Conservation (phyloP, 2,329 filamentous ascomycete species). For the Trichoderma hamatum region DNA sequence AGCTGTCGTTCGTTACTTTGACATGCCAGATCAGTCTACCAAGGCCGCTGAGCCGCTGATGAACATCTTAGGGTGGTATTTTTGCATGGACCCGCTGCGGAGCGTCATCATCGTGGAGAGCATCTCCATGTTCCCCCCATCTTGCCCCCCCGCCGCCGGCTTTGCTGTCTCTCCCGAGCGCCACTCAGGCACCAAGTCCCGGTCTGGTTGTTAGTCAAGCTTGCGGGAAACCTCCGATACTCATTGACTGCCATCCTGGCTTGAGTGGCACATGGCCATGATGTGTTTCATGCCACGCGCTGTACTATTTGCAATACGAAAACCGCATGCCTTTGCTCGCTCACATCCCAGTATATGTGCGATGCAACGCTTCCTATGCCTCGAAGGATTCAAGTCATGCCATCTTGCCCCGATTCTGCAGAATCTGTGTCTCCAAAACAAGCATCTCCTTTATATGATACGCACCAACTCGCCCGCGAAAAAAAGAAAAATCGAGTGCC, state of each 20-base stretch:
- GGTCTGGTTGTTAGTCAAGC: constrained; percentile 21
- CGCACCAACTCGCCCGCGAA: neutral
- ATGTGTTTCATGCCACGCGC: neutral
- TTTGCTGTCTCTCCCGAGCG: constrained; percentile 24
- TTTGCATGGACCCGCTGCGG: constrained; percentile 22
- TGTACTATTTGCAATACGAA: neutral
- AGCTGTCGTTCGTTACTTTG: neutral
- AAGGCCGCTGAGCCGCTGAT: constrained; percentile 9
- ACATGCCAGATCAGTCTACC: neutral
- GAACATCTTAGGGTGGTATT: constrained; percentile 20
- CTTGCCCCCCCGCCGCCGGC: constrained; percentile 11
- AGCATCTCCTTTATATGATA: neutral
- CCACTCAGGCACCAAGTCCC: constrained; percentile 26
- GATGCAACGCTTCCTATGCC: neutral
- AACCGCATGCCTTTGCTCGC: neutral
- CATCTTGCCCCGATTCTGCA: neutral
- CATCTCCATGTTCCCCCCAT: constrained; percentile 2
- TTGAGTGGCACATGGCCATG: neutral
- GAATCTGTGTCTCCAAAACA: neutral
- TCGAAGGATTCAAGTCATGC: neutral
- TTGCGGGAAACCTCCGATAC: constrained; percentile 10
- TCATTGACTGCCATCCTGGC: constrained; percentile 12
- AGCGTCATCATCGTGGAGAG: constrained; percentile 26
- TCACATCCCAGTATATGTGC: too few relatives aligned
- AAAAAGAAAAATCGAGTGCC: constrained; percentile 5